Conservation (phyloP, 2,329 filamentous ascomycete genomes). For the Aureobasidium lini region DNA sequence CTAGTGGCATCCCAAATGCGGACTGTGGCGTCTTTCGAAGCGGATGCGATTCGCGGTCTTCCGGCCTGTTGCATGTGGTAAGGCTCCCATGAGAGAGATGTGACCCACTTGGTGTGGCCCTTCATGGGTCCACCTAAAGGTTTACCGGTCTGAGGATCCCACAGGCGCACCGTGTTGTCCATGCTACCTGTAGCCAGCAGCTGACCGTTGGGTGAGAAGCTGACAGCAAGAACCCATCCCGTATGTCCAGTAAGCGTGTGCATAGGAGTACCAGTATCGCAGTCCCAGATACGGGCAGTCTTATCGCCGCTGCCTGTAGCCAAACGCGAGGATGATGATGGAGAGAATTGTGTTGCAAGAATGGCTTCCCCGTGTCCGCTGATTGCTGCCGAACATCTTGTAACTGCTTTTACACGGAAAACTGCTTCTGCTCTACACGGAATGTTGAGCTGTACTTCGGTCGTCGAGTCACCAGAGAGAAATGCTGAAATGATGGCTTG, state of each 20-base stretch:
- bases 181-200: conserved; percentile 84
- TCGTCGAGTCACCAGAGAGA: conserved; percentile 40
- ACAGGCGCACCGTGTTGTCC: conserved; percentile 85
- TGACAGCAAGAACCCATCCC: conserved; percentile 81
- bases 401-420: conserved; percentile 86
- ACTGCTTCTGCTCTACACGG: conserved; percentile 78
- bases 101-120: conserved; percentile 86
- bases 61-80: conserved; percentile 72
- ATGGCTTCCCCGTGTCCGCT: conserved; percentile 90
- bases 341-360: conserved; percentile 77
- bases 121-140: conserved; percentile 64
- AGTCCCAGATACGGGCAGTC: conserved; percentile 90
- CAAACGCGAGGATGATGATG: conserved; percentile 64
- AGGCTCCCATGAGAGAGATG: conserved; percentile 83
- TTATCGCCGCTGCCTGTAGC: conserved; percentile 87
- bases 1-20: conserved; percentile 79
- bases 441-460: conserved; percentile 55
- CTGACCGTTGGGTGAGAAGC: conserved; percentile 76
- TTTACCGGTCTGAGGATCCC: conserved; percentile 77
- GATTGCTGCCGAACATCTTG: conserved; percentile 80
- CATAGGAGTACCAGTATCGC: conserved; percentile 82
- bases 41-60: conserved; percentile 74
- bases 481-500: conserved; percentile 34
- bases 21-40: conserved; percentile 83
- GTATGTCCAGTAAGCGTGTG: conserved; percentile 81